Percentiles rank a stretch among this genome's conserved stretches.
Evolutionary conservation across 345 rosid species (phyloP).

Genomic region (Populus euphratica): DNA sequence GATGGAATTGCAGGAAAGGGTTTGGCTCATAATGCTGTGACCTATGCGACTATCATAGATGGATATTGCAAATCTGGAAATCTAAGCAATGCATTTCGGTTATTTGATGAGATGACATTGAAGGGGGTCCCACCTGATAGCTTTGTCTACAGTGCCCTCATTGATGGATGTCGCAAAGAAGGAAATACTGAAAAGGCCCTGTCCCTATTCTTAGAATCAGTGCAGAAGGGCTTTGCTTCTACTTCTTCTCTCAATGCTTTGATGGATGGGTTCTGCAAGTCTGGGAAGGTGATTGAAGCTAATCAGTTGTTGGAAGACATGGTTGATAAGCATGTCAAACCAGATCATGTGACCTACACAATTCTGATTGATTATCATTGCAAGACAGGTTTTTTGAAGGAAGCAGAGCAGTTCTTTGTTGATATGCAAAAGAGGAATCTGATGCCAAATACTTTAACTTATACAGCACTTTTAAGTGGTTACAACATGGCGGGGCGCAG

Average conservation of each 20-base stretch:
- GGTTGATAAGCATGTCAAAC: constrained; percentile 36
- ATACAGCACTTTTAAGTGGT: constrained; percentile 58
- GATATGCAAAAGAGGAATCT: constrained; percentile 53
- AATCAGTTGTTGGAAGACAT: constrained; percentile 42
- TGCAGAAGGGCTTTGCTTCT: constrained; percentile 47
- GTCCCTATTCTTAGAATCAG: constrained; percentile 44
- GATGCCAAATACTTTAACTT: constrained; percentile 50
- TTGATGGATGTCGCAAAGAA: constrained; percentile 66
- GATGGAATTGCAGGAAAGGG: constrained; percentile 57
- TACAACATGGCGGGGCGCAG: constrained; percentile 40
- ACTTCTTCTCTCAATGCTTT: constrained; percentile 56
- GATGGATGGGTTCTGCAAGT: constrained; percentile 60
- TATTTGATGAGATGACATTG: constrained; percentile 56
- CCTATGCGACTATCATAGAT: constrained; percentile 65
- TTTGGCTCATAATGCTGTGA: constrained; percentile 46
- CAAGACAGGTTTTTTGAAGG: constrained; percentile 49
- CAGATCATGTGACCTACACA: constrained; percentile 63
- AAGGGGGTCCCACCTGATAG: constrained; percentile 59
- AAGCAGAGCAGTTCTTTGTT: constrained; percentile 53
- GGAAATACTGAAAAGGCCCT: constrained; percentile 55
- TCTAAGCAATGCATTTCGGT: constrained; percentile 51
- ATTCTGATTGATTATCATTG: constrained; percentile 63
- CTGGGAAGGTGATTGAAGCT: constrained; percentile 38
- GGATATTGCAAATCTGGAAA: constrained; percentile 70
- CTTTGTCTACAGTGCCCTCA: constrained; percentile 54